Evolutionary conservation across 2,329 filamentous ascomycete species (phyloP).

Genomic region (Emergomyces pasteurianus): DNA sequence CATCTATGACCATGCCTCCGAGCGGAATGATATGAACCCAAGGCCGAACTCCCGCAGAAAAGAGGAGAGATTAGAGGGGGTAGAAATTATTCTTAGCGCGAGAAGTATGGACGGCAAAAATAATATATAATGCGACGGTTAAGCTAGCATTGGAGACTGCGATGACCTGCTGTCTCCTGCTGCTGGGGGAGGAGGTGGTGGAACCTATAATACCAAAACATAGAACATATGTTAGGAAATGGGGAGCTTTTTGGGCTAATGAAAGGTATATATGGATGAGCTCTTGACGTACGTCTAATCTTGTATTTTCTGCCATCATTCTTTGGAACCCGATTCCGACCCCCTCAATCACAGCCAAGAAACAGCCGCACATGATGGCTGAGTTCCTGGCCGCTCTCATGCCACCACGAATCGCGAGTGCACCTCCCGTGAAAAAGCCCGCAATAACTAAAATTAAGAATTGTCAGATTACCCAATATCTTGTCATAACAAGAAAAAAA

Average conservation of each 20-base stretch:
- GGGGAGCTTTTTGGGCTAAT: background rate
- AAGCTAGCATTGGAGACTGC: background rate
- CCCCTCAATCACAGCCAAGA: slow-evolving; percentile 92
- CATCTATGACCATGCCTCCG: slow-evolving; percentile 1
- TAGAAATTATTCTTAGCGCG: background rate
- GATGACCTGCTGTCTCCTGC: background rate
- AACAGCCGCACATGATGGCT: slow-evolving; percentile 87
- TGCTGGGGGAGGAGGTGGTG: background rate
- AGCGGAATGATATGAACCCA: background rate
- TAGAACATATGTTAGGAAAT: background rate
- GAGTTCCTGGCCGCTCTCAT: slow-evolving; percentile 87
- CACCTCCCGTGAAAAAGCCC: slow-evolving; percentile 90
- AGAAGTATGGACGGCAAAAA: background rate
- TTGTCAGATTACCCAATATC: no score
- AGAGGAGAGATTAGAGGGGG: slow-evolving; percentile 1
- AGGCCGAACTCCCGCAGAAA: slow-evolving; percentile 1
- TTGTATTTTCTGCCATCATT: slow-evolving; percentile 83
- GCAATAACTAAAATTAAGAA: no score
- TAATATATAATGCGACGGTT: background rate
- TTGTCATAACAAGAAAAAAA: no score
- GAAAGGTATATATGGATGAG: background rate
- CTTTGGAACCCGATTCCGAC: slow-evolving; percentile 92
- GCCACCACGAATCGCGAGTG: slow-evolving; percentile 82
- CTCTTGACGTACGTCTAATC: slow-evolving; percentile 51
- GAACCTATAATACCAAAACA: background rate